These are phyloP conservation scores for Citrus maxima DNA, from an alignment of 345 rosid species.

Conservation along the genomic window DNA sequence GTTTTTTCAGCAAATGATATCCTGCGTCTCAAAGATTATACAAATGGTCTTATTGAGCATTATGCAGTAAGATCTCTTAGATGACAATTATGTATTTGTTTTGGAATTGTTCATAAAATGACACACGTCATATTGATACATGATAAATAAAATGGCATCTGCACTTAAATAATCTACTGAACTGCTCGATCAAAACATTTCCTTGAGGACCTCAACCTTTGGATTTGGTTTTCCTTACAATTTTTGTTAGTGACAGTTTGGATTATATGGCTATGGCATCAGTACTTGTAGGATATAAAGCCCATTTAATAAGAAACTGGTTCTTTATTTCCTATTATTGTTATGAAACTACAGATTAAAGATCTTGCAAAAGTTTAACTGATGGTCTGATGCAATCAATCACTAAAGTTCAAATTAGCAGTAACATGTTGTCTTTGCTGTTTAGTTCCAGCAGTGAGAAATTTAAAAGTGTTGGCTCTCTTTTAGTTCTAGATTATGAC, in stretches of 20 bases:
- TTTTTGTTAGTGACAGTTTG: background rate
- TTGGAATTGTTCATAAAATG: background rate
- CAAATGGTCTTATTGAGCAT: slow-evolving; percentile 65
- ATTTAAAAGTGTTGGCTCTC: background rate
- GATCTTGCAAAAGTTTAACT: background rate
- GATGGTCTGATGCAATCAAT: background rate
- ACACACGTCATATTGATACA: background rate
- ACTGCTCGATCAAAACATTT: background rate
- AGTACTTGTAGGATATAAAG: background rate
- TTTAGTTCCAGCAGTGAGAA: background rate
- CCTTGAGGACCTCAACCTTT: background rate
- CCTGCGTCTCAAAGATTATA: slow-evolving; percentile 65
- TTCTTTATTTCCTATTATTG: background rate
- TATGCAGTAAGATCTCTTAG: slow-evolving; percentile 47
- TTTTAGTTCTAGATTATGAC: background rate
- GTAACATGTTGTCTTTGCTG: background rate
- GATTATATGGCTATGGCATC: background rate
- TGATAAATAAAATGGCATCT: slow-evolving; percentile 1
- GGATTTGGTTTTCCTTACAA: background rate
- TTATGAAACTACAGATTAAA: background rate
- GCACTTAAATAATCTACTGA: background rate
- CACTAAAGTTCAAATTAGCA: background rate
- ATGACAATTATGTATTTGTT: background rate
- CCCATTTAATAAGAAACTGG: background rate
- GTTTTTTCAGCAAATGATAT: slow-evolving; percentile 60